These are phyloP conservation scores for Kuraishia floccosa DNA, from an alignment of 805 yeast genomes.

Conservation along the genomic window DNA sequence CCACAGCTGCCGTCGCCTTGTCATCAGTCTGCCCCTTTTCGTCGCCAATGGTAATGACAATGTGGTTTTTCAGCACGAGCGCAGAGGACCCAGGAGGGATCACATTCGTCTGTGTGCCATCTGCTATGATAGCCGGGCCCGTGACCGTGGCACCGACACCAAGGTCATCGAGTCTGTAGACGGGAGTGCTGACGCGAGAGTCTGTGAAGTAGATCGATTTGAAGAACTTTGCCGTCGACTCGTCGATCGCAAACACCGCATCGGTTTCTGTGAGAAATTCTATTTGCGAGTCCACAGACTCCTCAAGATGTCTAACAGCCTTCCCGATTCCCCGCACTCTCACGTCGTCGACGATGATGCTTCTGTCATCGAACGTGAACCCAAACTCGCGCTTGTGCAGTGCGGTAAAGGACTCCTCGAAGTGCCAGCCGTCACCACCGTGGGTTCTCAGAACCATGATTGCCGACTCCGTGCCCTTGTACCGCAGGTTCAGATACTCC, in stretches of 20 bases:
- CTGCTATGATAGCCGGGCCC: constrained; percentile 75
- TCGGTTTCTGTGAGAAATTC: constrained; percentile 16
- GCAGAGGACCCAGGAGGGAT: constrained; percentile 55
- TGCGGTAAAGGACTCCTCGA: constrained; percentile 11
- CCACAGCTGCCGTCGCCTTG: constrained; percentile 21
- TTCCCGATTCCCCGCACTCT: constrained; percentile 69
- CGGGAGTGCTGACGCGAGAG: constrained; percentile 36
- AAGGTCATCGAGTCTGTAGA: constrained; percentile 44
- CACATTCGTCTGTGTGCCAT: constrained; percentile 72
- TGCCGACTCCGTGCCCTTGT: constrained; percentile 80
- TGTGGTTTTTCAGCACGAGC: constrained; percentile 45
- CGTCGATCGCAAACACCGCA: constrained; percentile 10
- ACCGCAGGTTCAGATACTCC: constrained; percentile 65
- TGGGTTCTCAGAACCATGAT: constrained; percentile 45
- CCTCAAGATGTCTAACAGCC: constrained; percentile 27
- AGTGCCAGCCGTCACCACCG: constrained; percentile 12
- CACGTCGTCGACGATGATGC: constrained; percentile 17
- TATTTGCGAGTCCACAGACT: constrained; percentile 42
- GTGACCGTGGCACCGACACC: constrained; percentile 35
- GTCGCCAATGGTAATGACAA: constrained; percentile 27
- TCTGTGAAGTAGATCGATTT: constrained; percentile 48
- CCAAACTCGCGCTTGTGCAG: constrained; percentile 21
- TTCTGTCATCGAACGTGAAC: constrained; percentile 13
- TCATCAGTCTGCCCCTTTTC: constrained; percentile 6
- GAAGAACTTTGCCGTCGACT: constrained; percentile 17